phyloP scores from a whole-genome alignment of 371 early-diverging fungal species.

The Circinella umbellata region DNA sequence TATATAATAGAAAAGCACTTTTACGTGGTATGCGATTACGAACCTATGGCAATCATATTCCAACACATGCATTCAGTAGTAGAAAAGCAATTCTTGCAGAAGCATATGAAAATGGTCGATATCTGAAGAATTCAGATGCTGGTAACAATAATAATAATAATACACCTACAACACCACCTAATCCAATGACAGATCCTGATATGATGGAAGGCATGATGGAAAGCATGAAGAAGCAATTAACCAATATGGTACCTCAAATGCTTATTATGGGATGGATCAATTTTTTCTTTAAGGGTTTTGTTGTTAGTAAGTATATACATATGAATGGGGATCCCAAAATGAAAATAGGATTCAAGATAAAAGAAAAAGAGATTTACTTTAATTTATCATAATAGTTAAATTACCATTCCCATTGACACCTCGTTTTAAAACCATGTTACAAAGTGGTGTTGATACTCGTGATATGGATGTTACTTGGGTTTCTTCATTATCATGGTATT shows the following conservation, averaged over 20 bases:
- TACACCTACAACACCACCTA: constrained; percentile 36
- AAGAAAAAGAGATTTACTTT: too few species aligned
- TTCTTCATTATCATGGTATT: constrained; percentile 97
- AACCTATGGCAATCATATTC: constrained; percentile 70
- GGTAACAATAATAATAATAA: constrained; percentile 50
- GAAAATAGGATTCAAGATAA: too few species aligned
- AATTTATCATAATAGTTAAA: too few species aligned
- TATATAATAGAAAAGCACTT: constrained; percentile 67
- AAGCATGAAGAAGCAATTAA: constrained; percentile 95
- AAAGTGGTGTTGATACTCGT: constrained; percentile 92
- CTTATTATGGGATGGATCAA: constrained; percentile 98
- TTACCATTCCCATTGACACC: constrained; percentile 96
- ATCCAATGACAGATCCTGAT: constrained; percentile 92
- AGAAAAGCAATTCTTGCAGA: constrained; percentile 75
- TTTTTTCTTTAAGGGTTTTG: constrained; percentile 97
- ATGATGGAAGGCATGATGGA: constrained; percentile 97
- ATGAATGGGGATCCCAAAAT: too few species aligned
- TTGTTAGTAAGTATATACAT: constrained; percentile 73
- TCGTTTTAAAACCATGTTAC: constrained; percentile 97
- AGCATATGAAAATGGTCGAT: constrained; percentile 83
- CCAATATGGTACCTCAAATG: constrained; percentile 96
- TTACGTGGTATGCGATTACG: constrained; percentile 76
- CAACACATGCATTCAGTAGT: constrained; percentile 70
- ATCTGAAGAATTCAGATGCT: constrained; percentile 76
- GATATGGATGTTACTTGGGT: constrained; percentile 99